Percentiles rank a stretch among this genome's conserved stretches.
Evolutionary conservation across 768 basidiomycete species (phyloP).

Genomic region (Suillus decipiens): DNA sequence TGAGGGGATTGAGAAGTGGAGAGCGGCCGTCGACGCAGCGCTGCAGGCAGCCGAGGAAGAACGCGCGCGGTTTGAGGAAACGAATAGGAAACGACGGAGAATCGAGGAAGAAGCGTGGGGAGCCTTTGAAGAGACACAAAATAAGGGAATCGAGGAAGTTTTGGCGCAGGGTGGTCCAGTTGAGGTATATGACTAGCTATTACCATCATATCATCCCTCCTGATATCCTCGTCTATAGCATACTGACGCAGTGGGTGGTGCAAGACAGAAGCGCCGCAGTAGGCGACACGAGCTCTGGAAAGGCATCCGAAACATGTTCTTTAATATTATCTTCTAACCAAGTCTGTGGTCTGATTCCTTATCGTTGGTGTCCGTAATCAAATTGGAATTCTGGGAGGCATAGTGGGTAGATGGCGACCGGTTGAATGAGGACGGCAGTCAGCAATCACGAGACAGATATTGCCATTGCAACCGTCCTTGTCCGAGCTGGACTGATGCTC

Average conservation of each 20-base stretch:
- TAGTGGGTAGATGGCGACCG: not conserved
- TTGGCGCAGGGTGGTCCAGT: not conserved
- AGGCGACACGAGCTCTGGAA: constrained; percentile 8
- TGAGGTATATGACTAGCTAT: not conserved
- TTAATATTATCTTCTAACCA: constrained; percentile 5
- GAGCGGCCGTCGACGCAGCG: constrained; percentile 5
- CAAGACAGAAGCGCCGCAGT: constrained; percentile 6
- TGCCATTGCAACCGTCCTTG: constrained; percentile 20
- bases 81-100: constrained; percentile 5
- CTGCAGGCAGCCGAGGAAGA: constrained; percentile 9
- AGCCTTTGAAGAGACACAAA: not conserved
- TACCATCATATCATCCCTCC: not conserved
- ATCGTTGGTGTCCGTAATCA: not conserved
- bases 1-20: constrained; percentile 7
- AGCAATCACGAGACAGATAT: constrained; percentile 1
- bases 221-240: not conserved
- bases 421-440: not conserved
- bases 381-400: not conserved
- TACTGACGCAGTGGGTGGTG: not conserved
- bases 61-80: not conserved
- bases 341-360: not conserved
- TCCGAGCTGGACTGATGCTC: constrained; percentile 74
- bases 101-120: constrained; percentile 1
- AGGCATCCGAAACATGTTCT: constrained; percentile 5
- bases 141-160: not conserved